These are phyloP conservation scores for Teratosphaeria pseudoeucalypti DNA, from an alignment of 2,329 filamentous ascomycete species.

Conservation along the genomic window DNA sequence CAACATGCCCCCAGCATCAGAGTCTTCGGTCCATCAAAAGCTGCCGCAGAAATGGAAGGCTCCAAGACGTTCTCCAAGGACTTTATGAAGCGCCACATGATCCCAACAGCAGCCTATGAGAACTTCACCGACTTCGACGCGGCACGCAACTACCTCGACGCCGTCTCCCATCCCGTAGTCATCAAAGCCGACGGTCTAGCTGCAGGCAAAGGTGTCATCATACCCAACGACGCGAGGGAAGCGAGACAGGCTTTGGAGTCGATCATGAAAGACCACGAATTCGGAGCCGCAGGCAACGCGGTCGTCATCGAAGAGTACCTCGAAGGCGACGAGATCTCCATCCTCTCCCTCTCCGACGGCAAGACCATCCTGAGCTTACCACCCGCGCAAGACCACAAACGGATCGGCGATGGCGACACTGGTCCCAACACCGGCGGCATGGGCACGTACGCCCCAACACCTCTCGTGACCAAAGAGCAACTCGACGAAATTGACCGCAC, in stretches of 20 bases:
- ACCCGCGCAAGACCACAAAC: conserved; percentile 93
- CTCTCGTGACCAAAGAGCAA: conserved; percentile 44
- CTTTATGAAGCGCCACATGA: conserved; percentile 85
- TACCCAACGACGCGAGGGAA: conserved; percentile 71
- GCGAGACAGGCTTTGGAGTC: conserved; percentile 70
- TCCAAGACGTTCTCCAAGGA: conserved; percentile 97
- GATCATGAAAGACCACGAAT: conserved; percentile 83
- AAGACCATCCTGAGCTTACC: conserved; percentile 73
- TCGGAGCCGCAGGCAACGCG: conserved; percentile 75
- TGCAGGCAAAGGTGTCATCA: conserved; percentile 90
- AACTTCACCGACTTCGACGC: conserved; percentile 52
- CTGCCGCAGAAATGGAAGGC: conserved; percentile 82
- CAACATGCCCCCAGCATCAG: conserved; percentile 44
- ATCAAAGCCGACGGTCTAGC: conserved; percentile 92
- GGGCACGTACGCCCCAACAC: conserved; percentile 84
- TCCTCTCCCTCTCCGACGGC: conserved; percentile 86
- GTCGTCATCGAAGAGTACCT: conserved; percentile 95
- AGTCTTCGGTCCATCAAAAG: conserved; percentile 76
- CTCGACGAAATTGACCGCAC: conserved; percentile 67
- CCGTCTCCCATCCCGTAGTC: conserved; percentile 62
- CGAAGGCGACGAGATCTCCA: conserved; percentile 81
- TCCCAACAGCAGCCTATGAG: conserved; percentile 82
- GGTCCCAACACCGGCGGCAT: conserved; percentile 95
- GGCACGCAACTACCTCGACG: conserved; percentile 56
- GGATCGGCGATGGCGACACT: conserved; percentile 78